Conservation (phyloP, 805 yeast genomes). For the Lachancea lanzarotensis region DNA sequence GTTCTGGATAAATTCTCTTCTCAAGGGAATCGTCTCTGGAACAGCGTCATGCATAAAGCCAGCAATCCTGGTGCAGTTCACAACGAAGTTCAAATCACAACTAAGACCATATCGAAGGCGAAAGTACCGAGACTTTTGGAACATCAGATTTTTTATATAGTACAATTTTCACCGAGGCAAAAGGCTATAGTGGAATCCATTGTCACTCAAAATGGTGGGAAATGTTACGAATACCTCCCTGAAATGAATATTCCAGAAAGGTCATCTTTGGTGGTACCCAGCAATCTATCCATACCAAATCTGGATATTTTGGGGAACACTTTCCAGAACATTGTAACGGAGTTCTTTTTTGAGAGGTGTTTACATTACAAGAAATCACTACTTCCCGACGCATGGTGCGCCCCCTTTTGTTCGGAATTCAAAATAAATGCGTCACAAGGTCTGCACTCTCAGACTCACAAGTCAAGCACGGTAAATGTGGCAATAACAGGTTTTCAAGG, state of each 20-base stretch:
- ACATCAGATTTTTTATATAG: conserved; percentile 13
- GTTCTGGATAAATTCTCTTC: conserved; percentile 23
- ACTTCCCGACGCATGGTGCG: conserved; percentile 57
- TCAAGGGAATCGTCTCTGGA: conserved; percentile 27
- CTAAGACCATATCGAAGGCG: not conserved
- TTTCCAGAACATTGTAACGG: conserved; percentile 45
- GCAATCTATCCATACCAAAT: conserved; percentile 5
- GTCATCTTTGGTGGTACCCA: conserved; percentile 20
- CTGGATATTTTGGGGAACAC: conserved; percentile 4
- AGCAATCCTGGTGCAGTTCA: conserved; percentile 1
- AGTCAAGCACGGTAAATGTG: conserved; percentile 26
- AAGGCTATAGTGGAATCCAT: conserved; percentile 18
- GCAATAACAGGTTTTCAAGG: conserved; percentile 73
- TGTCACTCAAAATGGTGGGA: conserved; percentile 24
- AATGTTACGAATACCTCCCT: conserved; percentile 1
- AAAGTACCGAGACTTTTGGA: conserved; percentile 10
- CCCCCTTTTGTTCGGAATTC: conserved; percentile 38
- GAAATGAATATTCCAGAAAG: conserved; percentile 1
- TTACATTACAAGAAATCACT: conserved; percentile 47
- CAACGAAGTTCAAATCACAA: not conserved
- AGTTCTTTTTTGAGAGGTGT: conserved; percentile 75
- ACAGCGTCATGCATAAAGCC: conserved; percentile 20
- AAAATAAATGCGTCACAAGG: conserved; percentile 23
- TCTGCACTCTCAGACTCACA: not conserved
- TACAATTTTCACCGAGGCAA: conserved; percentile 18